A percentile compares a stretch with the other conserved stretches of the same genome.
Conservation (phyloP, 192 early-diverging fungal species). For the Backusella psychrophila region DNA sequence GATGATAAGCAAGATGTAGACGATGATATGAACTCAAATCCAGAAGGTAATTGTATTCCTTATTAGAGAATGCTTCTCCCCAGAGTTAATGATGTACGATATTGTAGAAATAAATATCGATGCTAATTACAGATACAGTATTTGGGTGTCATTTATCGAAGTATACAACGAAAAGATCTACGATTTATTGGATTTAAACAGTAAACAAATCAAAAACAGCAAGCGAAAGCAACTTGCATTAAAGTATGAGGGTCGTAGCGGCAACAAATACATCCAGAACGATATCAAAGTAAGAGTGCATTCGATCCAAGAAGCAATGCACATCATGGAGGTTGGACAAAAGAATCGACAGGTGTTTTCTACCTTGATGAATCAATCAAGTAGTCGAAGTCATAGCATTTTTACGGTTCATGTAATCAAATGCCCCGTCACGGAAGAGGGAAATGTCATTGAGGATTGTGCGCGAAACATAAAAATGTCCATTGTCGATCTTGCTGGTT, state of each 20-base stretch:
- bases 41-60: background rate
- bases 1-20: background rate
- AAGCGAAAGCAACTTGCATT: conserved; percentile 36
- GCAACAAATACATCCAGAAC: conserved; percentile 58
- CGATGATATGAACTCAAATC: background rate
- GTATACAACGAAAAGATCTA: conserved; percentile 87
- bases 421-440: conserved; percentile 41
- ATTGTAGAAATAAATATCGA: background rate
- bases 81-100: background rate
- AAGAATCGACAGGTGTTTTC: conserved; percentile 56
- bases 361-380: conserved; percentile 52
- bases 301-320: conserved; percentile 52
- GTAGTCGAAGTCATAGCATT: conserved; percentile 63
- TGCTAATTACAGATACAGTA: conserved; percentile 66
- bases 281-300: conserved; percentile 56
- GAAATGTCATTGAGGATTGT: conserved; percentile 33
- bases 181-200: conserved; percentile 65
- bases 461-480: conserved; percentile 38
- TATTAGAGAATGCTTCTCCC: background rate
- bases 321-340: conserved; percentile 56
- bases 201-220: conserved; percentile 1
- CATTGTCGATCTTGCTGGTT: conserved; percentile 71
- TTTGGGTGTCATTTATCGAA: conserved; percentile 90
- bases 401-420: conserved; percentile 66
- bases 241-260: conserved; percentile 37